phyloP scores from a whole-genome alignment of 257 asterid genomes.

The Solanum chmielewskii region DNA sequence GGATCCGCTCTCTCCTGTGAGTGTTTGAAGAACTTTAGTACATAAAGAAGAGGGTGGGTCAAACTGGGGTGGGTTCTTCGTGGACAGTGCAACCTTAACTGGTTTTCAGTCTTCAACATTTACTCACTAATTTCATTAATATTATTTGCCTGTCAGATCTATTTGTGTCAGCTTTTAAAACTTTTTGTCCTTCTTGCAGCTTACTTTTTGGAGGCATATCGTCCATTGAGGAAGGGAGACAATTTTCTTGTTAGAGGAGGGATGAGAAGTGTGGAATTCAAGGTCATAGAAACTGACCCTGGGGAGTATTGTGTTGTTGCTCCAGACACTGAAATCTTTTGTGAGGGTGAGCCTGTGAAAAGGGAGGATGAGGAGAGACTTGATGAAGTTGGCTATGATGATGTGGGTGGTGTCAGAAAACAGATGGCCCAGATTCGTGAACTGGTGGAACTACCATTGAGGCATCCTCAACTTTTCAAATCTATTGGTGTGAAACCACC shows the following conservation, averaged over 20 bases:
- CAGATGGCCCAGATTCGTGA: slow-evolving; percentile 79
- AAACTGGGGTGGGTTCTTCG: neutral
- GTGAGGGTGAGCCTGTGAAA: slow-evolving; percentile 58
- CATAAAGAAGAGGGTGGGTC: neutral
- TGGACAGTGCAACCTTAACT: neutral
- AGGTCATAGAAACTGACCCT: slow-evolving; percentile 54
- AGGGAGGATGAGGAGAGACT: slow-evolving; percentile 61
- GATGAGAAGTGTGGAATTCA: slow-evolving; percentile 63
- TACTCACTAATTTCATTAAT: neutral
- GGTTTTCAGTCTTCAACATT: neutral
- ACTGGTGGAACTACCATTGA: slow-evolving; percentile 57
- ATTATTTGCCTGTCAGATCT: neutral
- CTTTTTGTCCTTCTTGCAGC: slow-evolving; percentile 19
- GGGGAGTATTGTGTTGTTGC: slow-evolving; percentile 67
- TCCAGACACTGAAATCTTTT: slow-evolving; percentile 60
- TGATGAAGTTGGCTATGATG: slow-evolving; percentile 65
- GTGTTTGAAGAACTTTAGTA: neutral
- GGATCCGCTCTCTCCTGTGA: neutral
- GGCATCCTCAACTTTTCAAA: slow-evolving; percentile 69
- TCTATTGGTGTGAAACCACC: slow-evolving; percentile 70
- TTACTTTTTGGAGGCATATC: slow-evolving; percentile 57
- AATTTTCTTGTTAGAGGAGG: slow-evolving; percentile 65
- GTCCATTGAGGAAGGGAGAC: slow-evolving; percentile 57
- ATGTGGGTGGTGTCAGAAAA: slow-evolving; percentile 62
- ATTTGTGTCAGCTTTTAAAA: neutral